phyloP scores from a whole-genome alignment of 768 basidiomycete genomes.

The Psilocybe azurescens region DNA sequence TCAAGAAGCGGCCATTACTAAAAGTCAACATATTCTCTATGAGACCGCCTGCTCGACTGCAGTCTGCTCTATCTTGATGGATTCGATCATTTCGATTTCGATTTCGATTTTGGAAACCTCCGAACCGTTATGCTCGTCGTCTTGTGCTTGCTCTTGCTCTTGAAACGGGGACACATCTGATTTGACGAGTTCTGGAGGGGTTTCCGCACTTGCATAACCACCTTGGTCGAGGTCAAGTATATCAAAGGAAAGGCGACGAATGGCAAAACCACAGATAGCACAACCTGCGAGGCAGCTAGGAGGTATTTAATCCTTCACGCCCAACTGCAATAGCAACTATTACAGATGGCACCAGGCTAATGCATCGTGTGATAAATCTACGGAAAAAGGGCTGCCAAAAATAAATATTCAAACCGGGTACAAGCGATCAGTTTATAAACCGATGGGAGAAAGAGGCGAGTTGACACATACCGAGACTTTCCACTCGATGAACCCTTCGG shows the following conservation, averaged over 20 bases:
- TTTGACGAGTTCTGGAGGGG: constrained; percentile 22
- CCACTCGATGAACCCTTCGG: constrained; percentile 83
- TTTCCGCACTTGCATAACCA: constrained; percentile 65
- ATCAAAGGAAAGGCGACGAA: constrained; percentile 77
- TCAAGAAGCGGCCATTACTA: constrained; percentile 44
- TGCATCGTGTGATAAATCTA: constrained; percentile 69
- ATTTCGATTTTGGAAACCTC: constrained; percentile 6
- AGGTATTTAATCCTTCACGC: constrained; percentile 66
- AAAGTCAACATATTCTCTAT: constrained; percentile 37
- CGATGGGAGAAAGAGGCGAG: background rate
- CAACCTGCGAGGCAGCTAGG: constrained; percentile 79
- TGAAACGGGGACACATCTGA: constrained; percentile 2
- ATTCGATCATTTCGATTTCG: background rate
- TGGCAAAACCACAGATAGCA: constrained; percentile 74
- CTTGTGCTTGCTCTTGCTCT: background rate
- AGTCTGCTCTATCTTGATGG: constrained; percentile 12
- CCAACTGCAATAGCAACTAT: constrained; percentile 74
- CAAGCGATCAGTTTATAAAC: background rate
- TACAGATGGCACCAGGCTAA: constrained; percentile 74
- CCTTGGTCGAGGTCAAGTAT: constrained; percentile 65
- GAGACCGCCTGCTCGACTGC: constrained; percentile 4
- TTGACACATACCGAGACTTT: constrained; percentile 51
- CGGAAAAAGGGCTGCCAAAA: constrained; percentile 59
- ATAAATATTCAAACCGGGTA: constrained; percentile 6
- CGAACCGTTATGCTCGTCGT: background rate